A percentile compares a stretch with the other conserved stretches of the same genome.
phyloP scores from a whole-genome alignment of 805 yeast species.

The Cyberlindnera lachancei region DNA sequence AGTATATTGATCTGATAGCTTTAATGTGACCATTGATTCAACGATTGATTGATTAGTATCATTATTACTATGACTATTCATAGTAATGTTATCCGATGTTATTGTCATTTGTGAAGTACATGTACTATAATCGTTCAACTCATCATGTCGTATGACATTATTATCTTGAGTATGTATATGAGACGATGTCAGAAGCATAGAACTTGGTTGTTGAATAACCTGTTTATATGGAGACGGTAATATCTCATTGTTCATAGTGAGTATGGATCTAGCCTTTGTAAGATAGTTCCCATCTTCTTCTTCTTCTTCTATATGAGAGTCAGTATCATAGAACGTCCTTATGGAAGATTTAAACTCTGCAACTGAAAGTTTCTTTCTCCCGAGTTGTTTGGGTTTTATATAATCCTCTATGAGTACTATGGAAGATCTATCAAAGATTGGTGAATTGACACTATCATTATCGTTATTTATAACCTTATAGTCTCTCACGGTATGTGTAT shows the following conservation, averaged over 20 bases:
- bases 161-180: too few relatives aligned
- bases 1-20: slow-evolving; percentile 10
- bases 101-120: too few relatives aligned
- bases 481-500: too few relatives aligned
- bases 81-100: too few relatives aligned
- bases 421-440: slow-evolving; percentile 19
- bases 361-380: slow-evolving; percentile 26
- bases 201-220: not conserved
- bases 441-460: too few relatives aligned
- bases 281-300: slow-evolving; percentile 6
- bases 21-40: slow-evolving; percentile 12
- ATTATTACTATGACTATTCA: not conserved
- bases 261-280: slow-evolving; percentile 10
- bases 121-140: too few relatives aligned
- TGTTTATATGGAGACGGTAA: too few relatives aligned
- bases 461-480: too few relatives aligned
- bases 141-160: too few relatives aligned
- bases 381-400: slow-evolving; percentile 24
- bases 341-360: slow-evolving; percentile 27
- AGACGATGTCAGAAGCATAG: not conserved
- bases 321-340: slow-evolving; percentile 4
- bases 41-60: slow-evolving; percentile 3
- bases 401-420: slow-evolving; percentile 52
- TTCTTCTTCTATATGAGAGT: not conserved
- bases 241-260: slow-evolving; percentile 5